Base-by-base conservation (phyloP, 2,329 filamentous ascomycete species). In the Diaporthe batatas region DNA sequence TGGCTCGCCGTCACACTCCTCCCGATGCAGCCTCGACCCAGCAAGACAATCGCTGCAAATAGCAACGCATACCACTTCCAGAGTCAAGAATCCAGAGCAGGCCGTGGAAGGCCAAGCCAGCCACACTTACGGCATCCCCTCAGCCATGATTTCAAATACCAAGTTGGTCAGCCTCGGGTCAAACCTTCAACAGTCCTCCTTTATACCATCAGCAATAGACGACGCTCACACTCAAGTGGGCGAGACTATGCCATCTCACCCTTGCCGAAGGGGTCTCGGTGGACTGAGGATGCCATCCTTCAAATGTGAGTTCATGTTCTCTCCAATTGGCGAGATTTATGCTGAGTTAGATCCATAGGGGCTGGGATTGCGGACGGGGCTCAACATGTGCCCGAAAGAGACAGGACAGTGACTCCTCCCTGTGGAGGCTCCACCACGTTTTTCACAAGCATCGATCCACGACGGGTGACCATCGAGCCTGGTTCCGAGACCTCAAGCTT, bases 401-500 rank as follows among this genome's bases (percentile, higher is more conserved):
- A 32, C 2, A 47, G 39, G 6, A 12, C 64, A 6, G 55, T 73
- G 18, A 73, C 44, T 25, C 71, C 65, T 34, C 25, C 42, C 23
- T 53, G 34, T 34, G 58, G 57, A 54, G 71, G 23, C 25, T 49
- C 42, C 32, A 53, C 12, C 32, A 62, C 36, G 29, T 29, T 65
- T 59, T 68, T 73, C 47, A 25, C 42, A 14, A 54, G 39, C 21
- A 44, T 57, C n/a, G 32, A 58, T 21, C 53, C 69, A 11, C 75
- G 75, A n/a, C 70, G 68, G 47, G 72, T 57, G 36, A 73, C 69
- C 23, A 68, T 65, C 12, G 77, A 78, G 65, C 14, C n/a, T 72
- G 69, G 25, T 36, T 83, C 84, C 2, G 82, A 84, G 64, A 81
- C 81, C n/a, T 78, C 80, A 1, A 83, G 82, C 72, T 83, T 83